phyloP scores from a whole-genome alignment of 129 eudicot species.

The Saussurea involucrata region DNA sequence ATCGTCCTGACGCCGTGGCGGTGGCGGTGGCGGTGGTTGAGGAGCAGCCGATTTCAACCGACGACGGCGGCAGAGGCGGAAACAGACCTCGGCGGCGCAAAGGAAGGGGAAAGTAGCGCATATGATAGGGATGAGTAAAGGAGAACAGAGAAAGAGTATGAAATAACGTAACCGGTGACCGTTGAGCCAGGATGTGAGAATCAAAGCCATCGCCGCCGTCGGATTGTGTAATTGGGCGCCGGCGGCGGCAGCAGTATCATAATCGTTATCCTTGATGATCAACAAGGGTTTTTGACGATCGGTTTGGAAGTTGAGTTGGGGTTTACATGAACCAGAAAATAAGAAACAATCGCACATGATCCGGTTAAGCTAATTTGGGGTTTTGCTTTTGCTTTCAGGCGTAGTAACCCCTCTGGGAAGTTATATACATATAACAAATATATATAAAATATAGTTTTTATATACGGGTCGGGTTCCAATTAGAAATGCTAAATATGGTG shows the following conservation, averaged over 20 bases:
- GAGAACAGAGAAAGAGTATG: slow-evolving; percentile 38
- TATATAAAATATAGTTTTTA: too few species aligned
- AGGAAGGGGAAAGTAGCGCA: slow-evolving; percentile 35
- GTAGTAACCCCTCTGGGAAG: slow-evolving; percentile 1
- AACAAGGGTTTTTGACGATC: slow-evolving; percentile 20
- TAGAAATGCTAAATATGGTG: too few species aligned
- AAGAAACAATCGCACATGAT: slow-evolving; percentile 32
- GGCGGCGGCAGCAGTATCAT: slow-evolving; percentile 16
- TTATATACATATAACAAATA: neutral
- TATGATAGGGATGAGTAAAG: slow-evolving; percentile 47
- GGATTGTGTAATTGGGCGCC: slow-evolving; percentile 12
- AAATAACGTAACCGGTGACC: slow-evolving; percentile 41
- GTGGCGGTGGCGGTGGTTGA: neutral
- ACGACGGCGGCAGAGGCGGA: slow-evolving; percentile 27
- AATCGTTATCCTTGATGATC: slow-evolving; percentile 13
- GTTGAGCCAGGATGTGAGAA: slow-evolving; percentile 42
- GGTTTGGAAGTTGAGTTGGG: neutral
- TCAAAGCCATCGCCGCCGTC: slow-evolving; percentile 30
- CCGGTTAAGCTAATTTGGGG: slow-evolving; percentile 16
- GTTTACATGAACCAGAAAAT: neutral
- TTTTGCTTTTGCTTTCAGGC: slow-evolving; percentile 5
- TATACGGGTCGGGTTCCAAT: too few species aligned
- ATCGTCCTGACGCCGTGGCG: slow-evolving; percentile 8
- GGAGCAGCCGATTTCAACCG: slow-evolving; percentile 17
- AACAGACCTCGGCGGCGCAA: slow-evolving; percentile 37